Base-by-base conservation (phyloP, 768 basidiomycete genomes). In the Tremella mesenterica region DNA sequence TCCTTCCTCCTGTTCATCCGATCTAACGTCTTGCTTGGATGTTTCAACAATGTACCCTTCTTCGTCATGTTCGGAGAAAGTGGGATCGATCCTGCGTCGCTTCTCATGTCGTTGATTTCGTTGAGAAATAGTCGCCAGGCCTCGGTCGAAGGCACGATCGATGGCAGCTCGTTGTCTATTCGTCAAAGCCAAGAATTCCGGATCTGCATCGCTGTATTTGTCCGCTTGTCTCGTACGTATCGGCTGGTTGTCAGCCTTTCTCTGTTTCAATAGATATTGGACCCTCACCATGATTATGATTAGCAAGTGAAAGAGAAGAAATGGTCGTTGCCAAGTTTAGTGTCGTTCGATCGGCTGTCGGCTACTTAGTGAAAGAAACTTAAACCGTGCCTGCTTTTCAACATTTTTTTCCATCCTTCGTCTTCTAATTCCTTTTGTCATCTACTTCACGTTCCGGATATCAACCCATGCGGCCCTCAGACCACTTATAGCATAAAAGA, bases 141-240 rank as follows among this genome's bases (percentile, higher is more conserved):
- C 71, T 43, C 65, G 54, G 2, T 62, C 55, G 50, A 69, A 73
- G 4, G 62, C 71, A 28, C 50, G 49, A 39, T 73, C 71, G 10
- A 73, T 63, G 14, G 45, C 43, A 8, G 51, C 26, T 21, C 60
- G 48, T 44, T 69, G 65, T 10, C 46, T 52, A 4, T n/a, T 27
- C 1, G 62, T 53, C 0, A 73, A 56, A 13, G 71, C 66, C 3
- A 63, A 52, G 30, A 63, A 73, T 14, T 73, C 71, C 6, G 69
- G 60, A 52, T 73, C 71, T 0, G 48, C 59, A 43, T 67, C 58
- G 9, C 54, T 23, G 18, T 5, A 10, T 41, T 55, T 8, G 9
- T 26, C 47, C 9, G 47, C 47, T 16, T 18, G 16, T 16, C 47
- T 27, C 16, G 47, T 26, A 18, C 26, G 47, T 10, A n/a, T 18